Percentiles rank a stretch among this genome's conserved stretches.
These are phyloP conservation scores for Penicillium sp. DNA, from an alignment of 2,329 filamentous ascomycete genomes.

Conservation along the genomic window DNA sequence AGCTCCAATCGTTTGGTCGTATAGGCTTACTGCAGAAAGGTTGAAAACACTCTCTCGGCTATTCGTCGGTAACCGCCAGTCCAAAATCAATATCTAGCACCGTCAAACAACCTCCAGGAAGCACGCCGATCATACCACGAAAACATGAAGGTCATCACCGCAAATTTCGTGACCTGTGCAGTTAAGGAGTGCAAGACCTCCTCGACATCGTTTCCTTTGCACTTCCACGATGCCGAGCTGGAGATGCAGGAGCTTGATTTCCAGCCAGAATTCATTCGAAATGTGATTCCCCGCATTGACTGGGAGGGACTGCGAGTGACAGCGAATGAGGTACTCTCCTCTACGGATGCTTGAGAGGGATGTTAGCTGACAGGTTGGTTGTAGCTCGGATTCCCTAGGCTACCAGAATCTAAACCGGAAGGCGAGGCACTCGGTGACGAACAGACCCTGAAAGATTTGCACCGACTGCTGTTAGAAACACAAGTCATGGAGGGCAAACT, in stretches of 20 bases:
- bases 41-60: background rate
- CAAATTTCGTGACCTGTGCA: constrained; percentile 96
- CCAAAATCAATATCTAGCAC: background rate
- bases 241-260: constrained; percentile 79
- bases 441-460: constrained; percentile 72
- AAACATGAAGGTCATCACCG: constrained; percentile 87
- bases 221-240: constrained; percentile 88
- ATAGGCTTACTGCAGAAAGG: background rate
- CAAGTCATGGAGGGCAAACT: constrained; percentile 85
- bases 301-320: constrained; percentile 79
- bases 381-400: constrained; percentile 74
- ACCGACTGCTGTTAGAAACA: constrained; percentile 82
- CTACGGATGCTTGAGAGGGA: background rate
- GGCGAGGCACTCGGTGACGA: constrained; percentile 65
- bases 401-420: constrained; percentile 65
- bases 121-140: background rate
- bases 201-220: constrained; percentile 78
- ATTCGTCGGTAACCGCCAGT: background rate
- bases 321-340: constrained; percentile 58
- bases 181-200: constrained; percentile 90
- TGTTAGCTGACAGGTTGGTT: background rate
- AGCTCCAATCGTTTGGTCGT: background rate
- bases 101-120: background rate
- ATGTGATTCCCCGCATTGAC: constrained; percentile 82
- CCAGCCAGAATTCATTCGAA: constrained; percentile 76